These are phyloP conservation scores for Boletus tomentosulus DNA, from an alignment of 768 basidiomycete species.

Conservation along the genomic window DNA sequence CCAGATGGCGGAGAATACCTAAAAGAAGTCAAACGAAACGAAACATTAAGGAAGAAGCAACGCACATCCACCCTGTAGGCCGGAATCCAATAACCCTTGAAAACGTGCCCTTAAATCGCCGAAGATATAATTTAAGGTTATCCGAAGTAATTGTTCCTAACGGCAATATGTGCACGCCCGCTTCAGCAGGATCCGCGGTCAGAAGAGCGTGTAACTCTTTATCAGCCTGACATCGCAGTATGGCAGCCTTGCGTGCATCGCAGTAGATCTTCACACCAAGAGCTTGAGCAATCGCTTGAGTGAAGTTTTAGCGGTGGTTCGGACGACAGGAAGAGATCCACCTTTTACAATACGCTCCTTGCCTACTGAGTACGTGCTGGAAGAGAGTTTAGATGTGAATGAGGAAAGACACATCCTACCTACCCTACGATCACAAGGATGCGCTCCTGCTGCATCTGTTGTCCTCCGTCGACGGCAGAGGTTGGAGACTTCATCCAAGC, in stretches of 20 bases:
- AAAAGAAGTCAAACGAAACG: slow-evolving; percentile 2
- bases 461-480: slow-evolving; percentile 23
- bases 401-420: slow-evolving; percentile 5
- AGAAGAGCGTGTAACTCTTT: slow-evolving; percentile 75
- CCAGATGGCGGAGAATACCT: slow-evolving; percentile 69
- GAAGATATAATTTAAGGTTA: slow-evolving; percentile 70
- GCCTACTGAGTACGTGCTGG: slow-evolving; percentile 92
- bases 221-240: slow-evolving; percentile 83
- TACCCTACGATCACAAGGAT: slow-evolving; percentile 73
- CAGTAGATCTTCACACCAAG: slow-evolving; percentile 84
- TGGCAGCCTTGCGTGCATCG: slow-evolving; percentile 76
- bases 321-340: slow-evolving; percentile 22
- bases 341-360: slow-evolving; percentile 98
- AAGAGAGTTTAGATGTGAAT: slow-evolving; percentile 1
- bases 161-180: slow-evolving; percentile 83
- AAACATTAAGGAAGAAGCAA: slow-evolving; percentile 7
- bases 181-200: slow-evolving; percentile 69
- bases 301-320: background rate
- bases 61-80: slow-evolving; percentile 96
- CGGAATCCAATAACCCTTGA: slow-evolving; percentile 75
- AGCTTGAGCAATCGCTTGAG: slow-evolving; percentile 76
- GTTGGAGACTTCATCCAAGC: slow-evolving; percentile 43
- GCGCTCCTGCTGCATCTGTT: slow-evolving; percentile 37
- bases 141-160: slow-evolving; percentile 73
- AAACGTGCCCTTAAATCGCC: slow-evolving; percentile 68